phyloP scores from a whole-genome alignment of 306 rosid genomes.

The Casuarina cunninghamiana region DNA sequence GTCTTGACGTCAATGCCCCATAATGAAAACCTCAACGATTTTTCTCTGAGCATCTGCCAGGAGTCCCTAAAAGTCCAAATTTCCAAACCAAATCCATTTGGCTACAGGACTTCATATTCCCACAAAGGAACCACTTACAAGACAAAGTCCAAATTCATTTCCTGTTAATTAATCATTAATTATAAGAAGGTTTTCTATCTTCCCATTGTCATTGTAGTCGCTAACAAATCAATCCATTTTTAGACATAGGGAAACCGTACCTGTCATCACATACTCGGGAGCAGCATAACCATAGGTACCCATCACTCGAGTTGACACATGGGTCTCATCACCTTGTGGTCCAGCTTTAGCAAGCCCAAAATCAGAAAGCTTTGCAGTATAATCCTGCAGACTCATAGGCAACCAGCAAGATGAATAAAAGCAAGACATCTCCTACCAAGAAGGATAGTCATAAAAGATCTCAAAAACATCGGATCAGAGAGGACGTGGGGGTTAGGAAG shows the following conservation, averaged over 20 bases:
- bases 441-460: neutral
- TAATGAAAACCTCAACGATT: too few species aligned
- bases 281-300: slow-evolving; percentile 72
- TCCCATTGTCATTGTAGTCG: neutral
- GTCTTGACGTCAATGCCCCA: too few species aligned
- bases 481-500: neutral
- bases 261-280: slow-evolving; percentile 69
- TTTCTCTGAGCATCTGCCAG: too few species aligned
- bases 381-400: slow-evolving; percentile 42
- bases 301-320: slow-evolving; percentile 67
- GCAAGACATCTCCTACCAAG: neutral
- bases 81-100: too few species aligned
- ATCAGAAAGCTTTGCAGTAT: slow-evolving; percentile 66
- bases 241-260: slow-evolving; percentile 30
- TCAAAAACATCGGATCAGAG: slow-evolving; percentile 15
- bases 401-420: neutral
- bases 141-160: slow-evolving; percentile 2
- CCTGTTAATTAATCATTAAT: neutral
- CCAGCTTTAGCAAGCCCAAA: slow-evolving; percentile 73
- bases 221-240: slow-evolving; percentile 8
- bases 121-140: too few species aligned
- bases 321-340: slow-evolving; percentile 67
- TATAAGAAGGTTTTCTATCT: neutral
- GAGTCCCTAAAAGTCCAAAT: too few species aligned
- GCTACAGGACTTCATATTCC: too few species aligned